phyloP scores from a whole-genome alignment of 495 filamentous ascomycete species.

The Parathielavia hyrcaniae region DNA sequence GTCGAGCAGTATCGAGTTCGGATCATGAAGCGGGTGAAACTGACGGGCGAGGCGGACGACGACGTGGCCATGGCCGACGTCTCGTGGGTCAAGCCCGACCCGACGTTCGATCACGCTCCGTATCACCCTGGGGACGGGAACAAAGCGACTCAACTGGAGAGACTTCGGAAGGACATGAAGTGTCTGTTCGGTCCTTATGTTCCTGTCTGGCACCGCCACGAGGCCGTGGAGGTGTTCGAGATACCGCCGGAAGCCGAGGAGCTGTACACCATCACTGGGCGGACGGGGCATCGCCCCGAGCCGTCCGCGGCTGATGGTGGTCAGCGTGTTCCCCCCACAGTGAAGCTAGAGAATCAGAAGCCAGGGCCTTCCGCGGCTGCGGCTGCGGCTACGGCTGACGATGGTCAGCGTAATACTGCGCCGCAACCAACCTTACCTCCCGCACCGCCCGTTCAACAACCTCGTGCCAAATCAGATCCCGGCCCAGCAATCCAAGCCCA shows the following conservation, averaged over 20 bases:
- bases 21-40: not conserved
- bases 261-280: not conserved
- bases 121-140: not conserved
- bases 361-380: too few relatives aligned
- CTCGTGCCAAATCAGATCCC: too few relatives aligned
- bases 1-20: too few relatives aligned
- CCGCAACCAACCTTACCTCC: too few relatives aligned
- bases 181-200: not conserved
- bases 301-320: not conserved
- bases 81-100: slow-evolving; percentile 8
- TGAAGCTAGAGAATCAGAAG: too few relatives aligned
- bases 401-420: too few relatives aligned
- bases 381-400: too few relatives aligned
- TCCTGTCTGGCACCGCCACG: not conserved
- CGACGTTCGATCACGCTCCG: not conserved
- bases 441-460: too few relatives aligned
- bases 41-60: not conserved
- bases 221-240: not conserved
- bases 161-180: not conserved
- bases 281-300: not conserved
- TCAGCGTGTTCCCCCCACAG: not conserved
- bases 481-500: too few relatives aligned
- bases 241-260: not conserved
- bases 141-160: not conserved
- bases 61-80: not conserved